Evolutionary conservation across 352 stramenopile species (phyloP).

Genomic region (Globisporangium heterothallicum): DNA sequence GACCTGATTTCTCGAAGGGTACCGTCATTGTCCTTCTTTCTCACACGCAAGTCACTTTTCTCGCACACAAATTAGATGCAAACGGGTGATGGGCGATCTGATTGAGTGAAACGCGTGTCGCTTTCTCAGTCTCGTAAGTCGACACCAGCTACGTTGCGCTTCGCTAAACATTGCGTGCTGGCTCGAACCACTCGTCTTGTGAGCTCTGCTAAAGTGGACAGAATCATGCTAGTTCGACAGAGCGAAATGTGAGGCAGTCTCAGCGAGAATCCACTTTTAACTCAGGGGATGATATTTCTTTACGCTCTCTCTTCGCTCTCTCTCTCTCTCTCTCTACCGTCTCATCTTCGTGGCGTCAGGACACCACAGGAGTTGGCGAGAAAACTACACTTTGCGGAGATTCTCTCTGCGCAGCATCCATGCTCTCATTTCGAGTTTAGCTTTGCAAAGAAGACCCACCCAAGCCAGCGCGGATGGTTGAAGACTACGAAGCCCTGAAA

Average conservation of each 20-base stretch:
- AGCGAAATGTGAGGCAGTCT: too few species aligned
- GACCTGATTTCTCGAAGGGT: not conserved
- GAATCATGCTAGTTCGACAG: too few species aligned
- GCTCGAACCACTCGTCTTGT: not conserved
- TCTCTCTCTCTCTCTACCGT: not conserved
- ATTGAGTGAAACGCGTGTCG: not conserved
- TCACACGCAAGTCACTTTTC: not conserved
- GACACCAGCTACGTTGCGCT: not conserved
- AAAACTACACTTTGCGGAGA: too few species aligned
- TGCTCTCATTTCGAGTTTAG: too few species aligned
- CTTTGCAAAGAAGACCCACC: too few species aligned
- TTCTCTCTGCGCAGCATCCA: too few species aligned
- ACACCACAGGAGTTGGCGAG: too few species aligned
- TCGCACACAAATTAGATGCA: not conserved
- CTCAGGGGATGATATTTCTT: not conserved
- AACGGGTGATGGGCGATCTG: not conserved
- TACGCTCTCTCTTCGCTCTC: not conserved
- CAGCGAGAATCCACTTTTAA: not conserved
- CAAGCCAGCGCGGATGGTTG: too few species aligned
- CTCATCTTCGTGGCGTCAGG: too few species aligned
- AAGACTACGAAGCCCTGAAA: constrained; percentile 28
- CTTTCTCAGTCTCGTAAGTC: not conserved
- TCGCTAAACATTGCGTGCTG: not conserved
- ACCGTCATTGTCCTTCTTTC: too few species aligned
- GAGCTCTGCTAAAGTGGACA: not conserved